Evolutionary conservation across 305 asterid species (phyloP).

Genomic region (Salvia sclarea): DNA sequence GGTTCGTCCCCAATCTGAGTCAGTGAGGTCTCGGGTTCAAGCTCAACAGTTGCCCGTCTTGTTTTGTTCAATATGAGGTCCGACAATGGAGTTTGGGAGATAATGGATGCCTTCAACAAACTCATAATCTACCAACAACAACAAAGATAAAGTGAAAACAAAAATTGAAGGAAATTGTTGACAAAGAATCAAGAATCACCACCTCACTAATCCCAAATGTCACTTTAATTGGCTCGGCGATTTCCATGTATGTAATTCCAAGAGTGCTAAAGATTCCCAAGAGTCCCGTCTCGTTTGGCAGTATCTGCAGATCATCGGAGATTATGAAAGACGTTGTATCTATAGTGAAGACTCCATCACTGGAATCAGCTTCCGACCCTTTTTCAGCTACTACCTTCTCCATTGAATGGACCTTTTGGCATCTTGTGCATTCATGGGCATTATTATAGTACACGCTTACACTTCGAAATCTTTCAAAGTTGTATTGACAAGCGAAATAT

Average conservation of each 20-base stretch:
- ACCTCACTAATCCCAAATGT: constrained; percentile 21
- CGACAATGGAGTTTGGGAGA: constrained; percentile 13
- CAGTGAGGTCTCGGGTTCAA: not conserved
- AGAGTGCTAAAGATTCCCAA: not conserved
- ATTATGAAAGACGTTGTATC: not conserved
- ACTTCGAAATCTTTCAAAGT: not conserved
- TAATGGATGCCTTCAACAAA: constrained; percentile 20
- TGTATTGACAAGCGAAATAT: not conserved
- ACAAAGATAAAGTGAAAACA: not conserved
- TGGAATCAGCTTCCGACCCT: not conserved
- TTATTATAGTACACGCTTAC: not conserved
- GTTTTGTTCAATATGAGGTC: not conserved
- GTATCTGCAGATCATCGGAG: constrained; percentile 6
- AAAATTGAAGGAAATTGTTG: not conserved
- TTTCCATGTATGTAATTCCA: not conserved
- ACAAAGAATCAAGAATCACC: not conserved
- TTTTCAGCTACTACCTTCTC: too few species aligned
- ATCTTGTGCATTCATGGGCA: fast-evolving
- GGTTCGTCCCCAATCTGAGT: not conserved
- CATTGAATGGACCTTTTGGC: not conserved
- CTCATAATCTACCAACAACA: constrained; percentile 1
- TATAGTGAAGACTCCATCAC: not conserved
- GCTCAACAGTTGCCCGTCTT: not conserved
- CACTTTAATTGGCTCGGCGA: not conserved
- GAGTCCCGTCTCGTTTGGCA: not conserved